Evolutionary conservation across 148 eudicot species (phyloP), one percentile per base, ranked within the genome.

Genomic region (Rhododendron griersonianum): DNA sequence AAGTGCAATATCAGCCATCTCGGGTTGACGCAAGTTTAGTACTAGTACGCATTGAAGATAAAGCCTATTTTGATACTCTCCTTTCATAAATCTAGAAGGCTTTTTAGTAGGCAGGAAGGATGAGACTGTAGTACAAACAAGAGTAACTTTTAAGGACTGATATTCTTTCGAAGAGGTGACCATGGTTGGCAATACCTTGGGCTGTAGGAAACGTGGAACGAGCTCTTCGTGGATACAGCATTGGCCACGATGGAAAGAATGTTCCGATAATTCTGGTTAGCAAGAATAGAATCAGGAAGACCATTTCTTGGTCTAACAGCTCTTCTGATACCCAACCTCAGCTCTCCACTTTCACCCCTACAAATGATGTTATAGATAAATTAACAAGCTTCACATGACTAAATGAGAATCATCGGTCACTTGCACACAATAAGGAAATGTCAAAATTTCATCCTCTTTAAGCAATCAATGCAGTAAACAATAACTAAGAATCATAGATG

Each of bases 311-410:
- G 95, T 74, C 98, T 91, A 65, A 90, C 81, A 89, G 95, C 98
- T 92, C 98, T 92, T 91, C 98, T 92, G 28, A 94, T 91, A 30
- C 99, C 99, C 89, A 95, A 83, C 83, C 95, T 91, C 78, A 96
- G 89, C 53, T 95, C 98, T 85, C 99, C 96, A 81, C 89, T 92
- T 89, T 95, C 98, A 77, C 95, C 99, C 93, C 99, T 96, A 81
- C 71, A 85, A 80, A 84, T 44, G 55, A 30, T 81, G 78, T 71
- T 19, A 48, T 2, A 76, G 53, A 25, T 85, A 81, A 65, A 65
- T 71, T 48, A 33, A 74, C 86, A 78, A 87, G 85, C 85, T 86
- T 86, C 86, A 81, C 7, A 84, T 63, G 8, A 48, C 51, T 45
- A 16, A 48, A 83, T 77, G 21, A 84, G 63, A 25, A 48, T 21